phyloP scores from a whole-genome alignment of 441 rosid genomes.

The Jatropha podagrica region DNA sequence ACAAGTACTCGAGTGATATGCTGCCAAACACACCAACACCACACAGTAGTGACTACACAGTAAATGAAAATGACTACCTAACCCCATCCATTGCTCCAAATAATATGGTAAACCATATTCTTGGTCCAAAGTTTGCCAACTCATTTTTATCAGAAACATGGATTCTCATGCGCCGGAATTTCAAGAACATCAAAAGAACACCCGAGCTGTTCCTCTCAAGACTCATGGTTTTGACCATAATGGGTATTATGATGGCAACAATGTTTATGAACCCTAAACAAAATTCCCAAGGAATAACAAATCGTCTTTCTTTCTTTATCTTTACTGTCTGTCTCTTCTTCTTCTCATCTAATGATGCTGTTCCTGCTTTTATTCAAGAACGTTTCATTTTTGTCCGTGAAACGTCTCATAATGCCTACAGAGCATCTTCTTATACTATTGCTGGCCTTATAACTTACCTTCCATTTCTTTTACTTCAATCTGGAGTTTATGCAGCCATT shows the following conservation, averaged over 20 bases:
- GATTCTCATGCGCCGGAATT: constrained; percentile 64
- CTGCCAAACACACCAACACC: constrained; percentile 55
- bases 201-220: constrained; percentile 73
- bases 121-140: constrained; percentile 48
- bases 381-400: constrained; percentile 62
- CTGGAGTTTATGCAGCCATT: constrained; percentile 50
- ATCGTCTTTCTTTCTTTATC: constrained; percentile 58
- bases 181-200: constrained; percentile 56
- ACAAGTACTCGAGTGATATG: constrained; percentile 43
- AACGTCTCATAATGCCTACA: constrained; percentile 61
- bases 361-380: constrained; percentile 72
- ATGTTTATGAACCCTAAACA: constrained; percentile 52
- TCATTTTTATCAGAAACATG: constrained; percentile 53
- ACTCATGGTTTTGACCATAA: constrained; percentile 54
- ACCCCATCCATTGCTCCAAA: constrained; percentile 33
- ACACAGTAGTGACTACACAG: constrained; percentile 71
- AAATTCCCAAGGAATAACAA: constrained; percentile 50
- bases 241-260: constrained; percentile 75
- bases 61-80: constrained; percentile 58
- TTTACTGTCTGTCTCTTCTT: constrained; percentile 64
- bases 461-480: constrained; percentile 56
- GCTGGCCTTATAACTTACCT: constrained; percentile 61
- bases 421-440: constrained; percentile 64
- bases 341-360: constrained; percentile 71
- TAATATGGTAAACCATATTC: not conserved